Evolutionary conservation across 345 rosid species (phyloP), one percentile per base, ranked within the genome.

Genomic region (Corymbia maculata): DNA sequence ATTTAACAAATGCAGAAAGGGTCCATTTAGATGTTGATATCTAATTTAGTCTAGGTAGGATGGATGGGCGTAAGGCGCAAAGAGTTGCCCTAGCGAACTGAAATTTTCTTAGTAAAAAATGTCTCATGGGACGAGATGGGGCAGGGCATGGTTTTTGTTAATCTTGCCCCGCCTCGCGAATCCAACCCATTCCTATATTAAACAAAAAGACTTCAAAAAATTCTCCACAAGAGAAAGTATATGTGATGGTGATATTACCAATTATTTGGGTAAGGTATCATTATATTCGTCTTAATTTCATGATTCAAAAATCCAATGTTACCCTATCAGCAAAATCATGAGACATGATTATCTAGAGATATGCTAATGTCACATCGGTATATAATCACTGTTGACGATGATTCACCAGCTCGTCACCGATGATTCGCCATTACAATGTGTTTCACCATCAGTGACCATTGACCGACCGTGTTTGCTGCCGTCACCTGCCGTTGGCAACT

Each of bases 101-200:
- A 55, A 55, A 8, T 9, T 55, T 2, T 55, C 61, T 22, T 22
- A 55, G 28, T 36, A 2, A 36, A 36, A 36, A 36, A 36, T 36
- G 61, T 12, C 61, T 19, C 61, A 55, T 0, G 9, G 6, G 61
- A 55, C 21, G 28, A 1, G 61, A 28, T 22, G 28, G 4, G 61
- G 61, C 2, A 11, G 0, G 1, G 28, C 0, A 2, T 1, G 61
- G 61, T 28, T 12, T 0, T 26, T 1, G 10, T 19, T 3, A 42
- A 14, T 42, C 84, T 42, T 3, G 9, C 1, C 49, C 21, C 1
- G 49, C 24, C 8, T 10, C 2, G 2, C 14, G 6, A 2, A 59
- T n/a, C 66, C 30, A 57, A 24, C 8, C 11, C 6, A 13, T 59
- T 6, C 13, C 9, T 5, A 24, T 42, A 17, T 42, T 22, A 19